Base-by-base conservation (phyloP, 2,329 filamentous ascomycete species). In the Lachnellula subtilissima region DNA sequence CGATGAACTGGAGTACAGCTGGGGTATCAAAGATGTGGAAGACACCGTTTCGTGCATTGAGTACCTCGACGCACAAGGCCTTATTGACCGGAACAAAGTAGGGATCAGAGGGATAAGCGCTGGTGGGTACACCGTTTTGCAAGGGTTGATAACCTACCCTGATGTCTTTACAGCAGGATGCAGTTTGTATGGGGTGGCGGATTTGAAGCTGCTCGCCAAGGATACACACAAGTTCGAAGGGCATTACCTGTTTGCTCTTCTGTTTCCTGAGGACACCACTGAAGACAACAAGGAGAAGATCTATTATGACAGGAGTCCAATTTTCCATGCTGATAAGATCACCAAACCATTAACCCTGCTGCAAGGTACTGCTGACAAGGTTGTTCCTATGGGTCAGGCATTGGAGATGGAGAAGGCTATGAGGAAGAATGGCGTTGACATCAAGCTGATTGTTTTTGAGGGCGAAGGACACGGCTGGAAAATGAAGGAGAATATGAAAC, bases 351-450 rank as follows among this genome's bases (percentile, higher is more conserved):
- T 86, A 22, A 66, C 85, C 37, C 67, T 87, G n/a, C 61, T 86
- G 5, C 79, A 84, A 22, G 83, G 83, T 0, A 74, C 73, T 2
- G 70, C 70, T 4, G 84, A 86, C 61, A 77, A 76, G 42, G 76
- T 86, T 1, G 83, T 85, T 15, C 83, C 82, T 0, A 66, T 80
- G n/a, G 72, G 75, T 15, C 83, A 87, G 65, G 79, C 79, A 2
- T 69, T 74, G 35, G 73, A 78, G 52, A 80, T 86, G 67, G 75
- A 78, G 9, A 67, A 69, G 42, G 72, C 73, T n/a, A 71, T 82
- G 22, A 67, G 67, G 51, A 61, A 66, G 9, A 71, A 69, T 2
- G 76, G 75, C 0, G 71, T 73, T 1, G 69, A 77, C 25, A 77
- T 81, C 4, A 71, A 74, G 54, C 65, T 82, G 3, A 70, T 81